Base-by-base conservation (phyloP, 345 rosid genomes). In the Lumnitzera racemosa region DNA sequence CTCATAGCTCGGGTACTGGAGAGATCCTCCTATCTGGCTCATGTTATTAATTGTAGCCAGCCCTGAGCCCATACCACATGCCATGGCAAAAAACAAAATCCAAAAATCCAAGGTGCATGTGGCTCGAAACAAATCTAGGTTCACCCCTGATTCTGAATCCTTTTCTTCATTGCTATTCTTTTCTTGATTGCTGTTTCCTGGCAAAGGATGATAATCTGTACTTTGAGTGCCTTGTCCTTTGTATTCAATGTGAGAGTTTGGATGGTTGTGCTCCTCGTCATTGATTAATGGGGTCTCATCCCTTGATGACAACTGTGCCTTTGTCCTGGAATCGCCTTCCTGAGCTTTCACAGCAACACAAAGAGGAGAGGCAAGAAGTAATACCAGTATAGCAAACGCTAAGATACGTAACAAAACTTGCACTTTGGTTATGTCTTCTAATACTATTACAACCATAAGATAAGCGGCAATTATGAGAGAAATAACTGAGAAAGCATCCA, bases 31-130 rank as follows among this genome's bases (percentile, higher is more conserved):
- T 12, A 83, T 64, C 64, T 83, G 83, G 74, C 82, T 59, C n/a
- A 83, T 55, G 58, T 81, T 81, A 53, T 81, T 79, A 16, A 78
- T 66, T 1, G 81, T 74, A 16, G 82, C 78, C 13, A 81, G 81
- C 48, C 89, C 89, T 2, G 86, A 72, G 6, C 84, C 86, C 78
- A 79, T 69, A 24, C 89, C 84, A 50, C 86, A 81, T 51, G 78
- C 74, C 81, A 79, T 75, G 13, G 81, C 68, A 27, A 79, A 64
- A 66, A 67, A 73, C 67, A 79, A 70, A 47, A 81, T 59, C 86
- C 89, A 79, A 65, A 79, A 81, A 53, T 77, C 57, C 23, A 72
- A 15, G 1, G 67, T 79, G 29, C 63, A 0, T 29, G 70, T 58
- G 12, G 86, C 82, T 73, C 77, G 75, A 51, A 64, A 53, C 46